phyloP scores from a whole-genome alignment of 2,329 filamentous ascomycete species.

The Colletotrichum theobromicola region DNA sequence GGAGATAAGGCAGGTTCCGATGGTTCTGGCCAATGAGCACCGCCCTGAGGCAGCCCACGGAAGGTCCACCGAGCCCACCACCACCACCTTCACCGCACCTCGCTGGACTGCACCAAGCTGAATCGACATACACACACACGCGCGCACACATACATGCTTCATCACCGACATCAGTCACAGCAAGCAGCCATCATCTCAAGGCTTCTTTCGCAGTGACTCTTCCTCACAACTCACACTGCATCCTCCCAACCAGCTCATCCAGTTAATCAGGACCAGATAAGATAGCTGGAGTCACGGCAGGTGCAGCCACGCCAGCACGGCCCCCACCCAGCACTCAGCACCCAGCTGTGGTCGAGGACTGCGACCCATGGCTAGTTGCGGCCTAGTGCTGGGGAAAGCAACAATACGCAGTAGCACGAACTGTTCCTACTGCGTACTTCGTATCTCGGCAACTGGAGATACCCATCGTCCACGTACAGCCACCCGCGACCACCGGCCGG shows the following conservation, averaged over 20 bases:
- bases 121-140: not conserved
- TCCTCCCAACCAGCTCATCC: not conserved
- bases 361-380: not conserved
- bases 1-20: not conserved
- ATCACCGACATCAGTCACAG: not conserved
- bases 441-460: not conserved
- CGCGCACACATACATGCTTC: not conserved
- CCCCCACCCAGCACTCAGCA: not conserved
- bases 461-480: not conserved
- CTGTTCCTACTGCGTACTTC: not conserved
- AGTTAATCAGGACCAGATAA: not conserved
- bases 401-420: not conserved
- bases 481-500: not conserved
- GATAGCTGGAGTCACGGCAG: not conserved
- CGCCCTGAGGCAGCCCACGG: not conserved
- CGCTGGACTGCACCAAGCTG: not conserved
- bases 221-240: not conserved
- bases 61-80: not conserved
- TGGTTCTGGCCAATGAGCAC: not conserved
- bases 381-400: not conserved
- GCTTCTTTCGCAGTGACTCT: not conserved
- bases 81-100: not conserved
- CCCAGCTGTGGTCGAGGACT: not conserved
- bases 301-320: conserved; percentile 6
- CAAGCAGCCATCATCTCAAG: not conserved